Evolutionary conservation across 305 asterid genomes (phyloP).

Genomic region (Coffea humblotiana): DNA sequence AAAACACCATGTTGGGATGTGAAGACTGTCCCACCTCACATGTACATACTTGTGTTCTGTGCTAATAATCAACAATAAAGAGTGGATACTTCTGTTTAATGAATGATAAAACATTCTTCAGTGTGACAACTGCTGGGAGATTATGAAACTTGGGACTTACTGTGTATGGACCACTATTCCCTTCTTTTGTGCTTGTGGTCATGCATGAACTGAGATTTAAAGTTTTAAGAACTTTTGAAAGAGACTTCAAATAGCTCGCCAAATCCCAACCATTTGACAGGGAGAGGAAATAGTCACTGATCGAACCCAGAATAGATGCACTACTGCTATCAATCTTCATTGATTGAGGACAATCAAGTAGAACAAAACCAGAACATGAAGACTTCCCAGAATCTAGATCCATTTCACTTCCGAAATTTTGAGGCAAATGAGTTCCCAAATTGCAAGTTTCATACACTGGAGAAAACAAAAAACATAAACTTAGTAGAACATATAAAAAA

Average conservation of each 20-base stretch:
- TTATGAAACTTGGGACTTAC: slow-evolving; percentile 52
- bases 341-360: slow-evolving; percentile 97
- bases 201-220: slow-evolving; percentile 72
- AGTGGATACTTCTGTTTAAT: neutral
- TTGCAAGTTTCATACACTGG: slow-evolving; percentile 96
- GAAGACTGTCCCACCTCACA: slow-evolving; percentile 3
- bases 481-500: slow-evolving; percentile 14
- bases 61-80: neutral
- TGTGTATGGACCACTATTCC: slow-evolving; percentile 84
- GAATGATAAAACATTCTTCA: neutral
- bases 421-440: slow-evolving; percentile 94
- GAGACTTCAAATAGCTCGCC: slow-evolving; percentile 87
- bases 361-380: slow-evolving; percentile 84
- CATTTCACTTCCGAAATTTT: slow-evolving; percentile 82
- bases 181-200: slow-evolving; percentile 74
- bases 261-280: slow-evolving; percentile 99
- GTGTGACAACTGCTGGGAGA: slow-evolving; percentile 13
- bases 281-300: slow-evolving; percentile 97
- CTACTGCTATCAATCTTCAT: slow-evolving; percentile 95
- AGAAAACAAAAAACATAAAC: slow-evolving; percentile 23
- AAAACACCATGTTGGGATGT: neutral
- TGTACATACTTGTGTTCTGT: neutral
- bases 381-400: slow-evolving; percentile 80
- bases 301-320: slow-evolving; percentile 96
- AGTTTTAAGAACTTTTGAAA: slow-evolving; percentile 84